These are phyloP conservation scores for Mortierella sp. DNA, from an alignment of 371 early-diverging fungal species.

Conservation along the genomic window DNA sequence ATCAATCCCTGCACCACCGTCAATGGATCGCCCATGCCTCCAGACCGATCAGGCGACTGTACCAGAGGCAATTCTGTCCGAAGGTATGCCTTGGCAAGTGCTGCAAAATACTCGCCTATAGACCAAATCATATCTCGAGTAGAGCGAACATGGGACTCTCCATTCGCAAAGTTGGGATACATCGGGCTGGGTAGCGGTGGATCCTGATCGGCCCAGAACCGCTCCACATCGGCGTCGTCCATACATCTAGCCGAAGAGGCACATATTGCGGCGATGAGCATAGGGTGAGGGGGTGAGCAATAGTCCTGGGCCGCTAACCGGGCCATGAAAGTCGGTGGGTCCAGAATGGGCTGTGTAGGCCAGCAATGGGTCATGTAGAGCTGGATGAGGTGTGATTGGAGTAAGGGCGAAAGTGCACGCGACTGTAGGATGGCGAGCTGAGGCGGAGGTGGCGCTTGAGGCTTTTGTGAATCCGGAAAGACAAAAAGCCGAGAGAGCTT, in stretches of 20 bases:
- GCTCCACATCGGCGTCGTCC: slow-evolving; percentile 49
- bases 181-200: slow-evolving; percentile 51
- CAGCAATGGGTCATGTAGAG: slow-evolving; percentile 47
- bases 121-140: slow-evolving; percentile 53
- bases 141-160: slow-evolving; percentile 44
- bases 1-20: slow-evolving; percentile 53
- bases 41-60: slow-evolving; percentile 51
- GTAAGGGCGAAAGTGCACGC: slow-evolving; percentile 46
- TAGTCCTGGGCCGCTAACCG: slow-evolving; percentile 45
- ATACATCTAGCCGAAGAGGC: slow-evolving; percentile 47
- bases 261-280: slow-evolving; percentile 49
- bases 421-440: slow-evolving; percentile 50
- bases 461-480: slow-evolving; percentile 34
- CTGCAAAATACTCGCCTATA: slow-evolving; percentile 52
- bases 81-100: slow-evolving; percentile 48
- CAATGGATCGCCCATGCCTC: slow-evolving; percentile 52
- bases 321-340: slow-evolving; percentile 52
- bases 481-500: slow-evolving; percentile 55
- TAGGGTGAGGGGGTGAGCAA: slow-evolving; percentile 51
- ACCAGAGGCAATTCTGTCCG: slow-evolving; percentile 50
- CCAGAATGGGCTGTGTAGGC: slow-evolving; percentile 50
- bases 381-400: slow-evolving; percentile 53
- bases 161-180: slow-evolving; percentile 48
- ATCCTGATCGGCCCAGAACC: slow-evolving; percentile 51
- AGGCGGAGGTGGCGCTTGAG: slow-evolving; percentile 35